Base-by-base conservation (phyloP, 257 asterid genomes). In the Solanum dulcamara region DNA sequence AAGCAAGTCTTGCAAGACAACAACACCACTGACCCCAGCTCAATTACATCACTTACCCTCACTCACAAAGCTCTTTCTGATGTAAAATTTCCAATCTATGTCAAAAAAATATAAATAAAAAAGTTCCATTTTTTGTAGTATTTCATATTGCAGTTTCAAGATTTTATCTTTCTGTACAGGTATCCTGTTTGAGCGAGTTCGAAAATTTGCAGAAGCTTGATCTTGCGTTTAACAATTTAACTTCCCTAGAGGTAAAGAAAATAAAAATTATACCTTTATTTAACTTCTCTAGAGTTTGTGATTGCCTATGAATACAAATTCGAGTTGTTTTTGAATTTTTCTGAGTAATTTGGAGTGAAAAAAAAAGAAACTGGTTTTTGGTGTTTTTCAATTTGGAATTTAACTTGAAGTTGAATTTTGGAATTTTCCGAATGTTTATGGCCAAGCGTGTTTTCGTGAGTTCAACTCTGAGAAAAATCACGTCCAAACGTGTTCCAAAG, bases 41-140 rank as follows among this genome's bases (percentile, higher is more conserved):
- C 97, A 57, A 85, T 96, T 64, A 89, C 89, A 71, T 89, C 91
- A 79, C 94, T 96, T 24, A 85, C 89, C 80, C 98, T 96, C 75
- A 93, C 98, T 28, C 97, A 94, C 74, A 96, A 87, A 90, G 99
- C 98, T 50, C 95, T 95, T 38, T 87, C 98, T 70, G 96, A 96
- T 90, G 99, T 96, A 93, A 80, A 70, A 51, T 83, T 48, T 60
- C 26, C 35, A 18, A 57, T 18, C 75, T 26, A 42, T 83, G 50
- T 60, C 38, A 9, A 20, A 50, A 50, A 50, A 50, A n/a, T n/a
- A n/a, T n/a, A n/a, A n/a, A n/a, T n/a, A 53, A 53, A 42, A 53
- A 20, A 20, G 26, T 20, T 24, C 8, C 6, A 50, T 26, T 14
- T 18, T 35, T 55, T 20, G 14, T 55, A 80, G 24, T 44, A 17